A percentile compares a stretch with the other conserved stretches of the same genome.
These are phyloP conservation scores for Leccinum angustisporum DNA, from an alignment of 1,284 basidiomycete genomes.

Conservation along the genomic window DNA sequence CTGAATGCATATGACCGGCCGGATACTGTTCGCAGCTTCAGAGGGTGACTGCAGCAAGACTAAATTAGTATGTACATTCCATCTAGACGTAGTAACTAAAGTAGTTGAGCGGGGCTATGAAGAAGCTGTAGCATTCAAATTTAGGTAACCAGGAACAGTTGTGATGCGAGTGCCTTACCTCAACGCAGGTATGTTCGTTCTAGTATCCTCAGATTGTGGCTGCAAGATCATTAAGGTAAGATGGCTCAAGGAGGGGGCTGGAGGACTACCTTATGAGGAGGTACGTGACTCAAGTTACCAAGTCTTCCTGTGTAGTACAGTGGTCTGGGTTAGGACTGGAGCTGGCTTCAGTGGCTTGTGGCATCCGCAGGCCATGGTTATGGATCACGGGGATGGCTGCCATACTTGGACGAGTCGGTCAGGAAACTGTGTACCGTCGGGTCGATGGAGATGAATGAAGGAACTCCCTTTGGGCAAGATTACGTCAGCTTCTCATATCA, in stretches of 20 bases:
- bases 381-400: neutral
- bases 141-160: neutral
- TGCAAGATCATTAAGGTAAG: constrained; percentile 25
- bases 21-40: constrained; percentile 44
- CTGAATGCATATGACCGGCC: constrained; percentile 47
- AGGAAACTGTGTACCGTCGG: too few relatives aligned
- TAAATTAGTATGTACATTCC: constrained; percentile 54
- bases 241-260: neutral
- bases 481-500: constrained; percentile 7
- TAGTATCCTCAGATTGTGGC: constrained; percentile 58
- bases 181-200: constrained; percentile 58
- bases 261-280: constrained; percentile 33
- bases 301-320: constrained; percentile 49
- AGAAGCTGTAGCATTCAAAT: constrained; percentile 41
- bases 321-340: neutral
- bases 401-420: neutral
- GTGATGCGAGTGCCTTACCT: constrained; percentile 37
- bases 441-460: constrained; percentile 13
- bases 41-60: constrained; percentile 47
- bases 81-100: constrained; percentile 62
- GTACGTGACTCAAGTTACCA: constrained; percentile 57
- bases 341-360: neutral
- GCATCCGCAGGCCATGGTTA: neutral
- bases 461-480: neutral
- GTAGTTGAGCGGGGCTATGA: constrained; percentile 63